These are phyloP conservation scores for Eucalyptus grandis DNA, from an alignment of 345 rosid species.

Conservation along the genomic window DNA sequence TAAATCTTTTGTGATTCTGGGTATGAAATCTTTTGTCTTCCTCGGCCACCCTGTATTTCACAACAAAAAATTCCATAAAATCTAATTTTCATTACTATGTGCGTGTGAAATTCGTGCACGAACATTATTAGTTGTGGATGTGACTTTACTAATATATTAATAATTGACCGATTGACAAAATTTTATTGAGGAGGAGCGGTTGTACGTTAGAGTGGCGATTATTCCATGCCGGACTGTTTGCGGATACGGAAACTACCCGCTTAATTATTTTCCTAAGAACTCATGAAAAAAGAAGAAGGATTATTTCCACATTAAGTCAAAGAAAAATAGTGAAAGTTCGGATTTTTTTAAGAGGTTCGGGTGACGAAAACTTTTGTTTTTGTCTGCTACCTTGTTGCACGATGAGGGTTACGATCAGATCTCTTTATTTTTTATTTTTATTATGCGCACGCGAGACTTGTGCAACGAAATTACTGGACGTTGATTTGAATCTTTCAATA, in stretches of 20 bases:
- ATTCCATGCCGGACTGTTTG: not conserved
- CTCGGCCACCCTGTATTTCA: not conserved
- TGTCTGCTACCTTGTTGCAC: not conserved
- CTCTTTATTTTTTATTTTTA: not conserved
- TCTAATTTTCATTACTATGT: not conserved
- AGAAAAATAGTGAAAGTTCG: not conserved
- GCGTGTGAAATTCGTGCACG: not conserved
- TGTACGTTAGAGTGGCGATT: not conserved
- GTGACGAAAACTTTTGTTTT: not conserved
- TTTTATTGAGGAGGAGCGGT: not conserved
- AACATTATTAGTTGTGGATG: not conserved
- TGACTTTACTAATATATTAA: not conserved
- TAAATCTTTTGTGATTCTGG: not conserved
- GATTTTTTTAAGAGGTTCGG: not conserved
- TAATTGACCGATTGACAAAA: not conserved
- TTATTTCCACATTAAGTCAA: not conserved
- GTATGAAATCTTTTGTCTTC: not conserved
- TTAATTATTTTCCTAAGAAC: not conserved
- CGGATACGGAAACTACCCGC: not conserved
- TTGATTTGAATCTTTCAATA: not conserved
- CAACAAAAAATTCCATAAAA: not conserved
- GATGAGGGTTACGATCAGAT: not conserved
- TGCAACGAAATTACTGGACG: not conserved
- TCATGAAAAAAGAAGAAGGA: not conserved
- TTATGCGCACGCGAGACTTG: not conserved